These are phyloP conservation scores for Amanita muscaria DNA, from an alignment of 768 basidiomycete genomes.

Conservation along the genomic window DNA sequence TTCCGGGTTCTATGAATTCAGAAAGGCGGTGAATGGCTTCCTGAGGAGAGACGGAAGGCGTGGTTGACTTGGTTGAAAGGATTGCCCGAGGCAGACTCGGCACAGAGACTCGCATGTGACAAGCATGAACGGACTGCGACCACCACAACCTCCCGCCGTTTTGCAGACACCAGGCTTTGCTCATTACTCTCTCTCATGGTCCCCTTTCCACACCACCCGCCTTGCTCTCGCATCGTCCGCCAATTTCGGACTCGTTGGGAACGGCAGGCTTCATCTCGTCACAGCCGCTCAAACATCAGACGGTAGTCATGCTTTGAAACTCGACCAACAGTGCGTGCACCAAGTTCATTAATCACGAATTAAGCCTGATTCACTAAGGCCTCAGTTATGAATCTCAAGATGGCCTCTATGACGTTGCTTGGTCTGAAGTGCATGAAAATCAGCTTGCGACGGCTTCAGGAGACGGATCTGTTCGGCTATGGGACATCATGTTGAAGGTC, in stretches of 20 bases:
- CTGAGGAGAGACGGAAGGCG: slow-evolving; percentile 31
- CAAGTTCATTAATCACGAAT: background rate
- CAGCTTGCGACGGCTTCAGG: slow-evolving; percentile 86
- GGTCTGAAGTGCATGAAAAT: slow-evolving; percentile 94
- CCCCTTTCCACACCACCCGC: slow-evolving; percentile 70
- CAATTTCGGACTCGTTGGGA: slow-evolving; percentile 93
- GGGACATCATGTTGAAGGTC: slow-evolving; percentile 86
- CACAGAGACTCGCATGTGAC: slow-evolving; percentile 72
- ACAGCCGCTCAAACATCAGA: slow-evolving; percentile 42
- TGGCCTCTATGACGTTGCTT: slow-evolving; percentile 83
- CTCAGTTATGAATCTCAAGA: slow-evolving; percentile 84
- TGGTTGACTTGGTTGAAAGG: slow-evolving; percentile 33
- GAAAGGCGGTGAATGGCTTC: slow-evolving; percentile 55
- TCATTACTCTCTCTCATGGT: slow-evolving; percentile 77
- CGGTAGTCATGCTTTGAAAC: slow-evolving; percentile 32
- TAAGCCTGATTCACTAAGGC: slow-evolving; percentile 18
- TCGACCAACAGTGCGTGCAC: slow-evolving; percentile 62
- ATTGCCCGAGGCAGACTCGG: slow-evolving; percentile 62
- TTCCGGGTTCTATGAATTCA: slow-evolving; percentile 61
- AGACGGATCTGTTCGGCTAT: slow-evolving; percentile 83
- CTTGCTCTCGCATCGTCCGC: slow-evolving; percentile 78
- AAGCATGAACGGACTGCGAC: slow-evolving; percentile 24
- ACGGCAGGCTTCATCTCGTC: slow-evolving; percentile 75
- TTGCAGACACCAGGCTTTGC: slow-evolving; percentile 77
- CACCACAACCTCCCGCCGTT: slow-evolving; percentile 40